Percentiles rank a stretch among this genome's conserved stretches.
phyloP scores from a whole-genome alignment of 352 stramenopile genomes.

The Pythium sukuiense region DNA sequence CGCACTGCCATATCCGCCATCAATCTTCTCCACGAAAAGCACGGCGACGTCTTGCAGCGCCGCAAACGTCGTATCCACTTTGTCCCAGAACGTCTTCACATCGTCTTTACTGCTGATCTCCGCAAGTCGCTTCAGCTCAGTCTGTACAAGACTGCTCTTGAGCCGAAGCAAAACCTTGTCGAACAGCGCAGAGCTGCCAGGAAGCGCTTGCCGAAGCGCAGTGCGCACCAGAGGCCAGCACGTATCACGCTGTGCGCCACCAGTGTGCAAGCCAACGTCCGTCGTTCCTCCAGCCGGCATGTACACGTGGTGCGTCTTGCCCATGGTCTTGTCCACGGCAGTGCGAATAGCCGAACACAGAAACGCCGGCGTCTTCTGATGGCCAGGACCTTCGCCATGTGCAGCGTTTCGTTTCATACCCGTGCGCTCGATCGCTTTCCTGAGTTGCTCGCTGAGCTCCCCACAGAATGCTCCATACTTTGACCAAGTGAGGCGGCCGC shows the following conservation, averaged over 20 bases:
- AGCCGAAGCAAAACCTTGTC: too few relatives aligned
- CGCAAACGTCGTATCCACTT: too few relatives aligned
- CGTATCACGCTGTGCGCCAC: slow-evolving; percentile 34
- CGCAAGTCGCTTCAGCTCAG: too few relatives aligned
- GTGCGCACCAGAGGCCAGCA: slow-evolving; percentile 49
- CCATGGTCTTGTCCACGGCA: slow-evolving; percentile 2
- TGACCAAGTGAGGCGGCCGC: too few relatives aligned
- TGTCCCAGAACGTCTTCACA: too few relatives aligned
- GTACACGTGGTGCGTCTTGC: too few relatives aligned
- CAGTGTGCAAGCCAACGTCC: slow-evolving; percentile 48
- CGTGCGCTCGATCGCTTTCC: slow-evolving; percentile 23
- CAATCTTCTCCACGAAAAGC: too few relatives aligned
- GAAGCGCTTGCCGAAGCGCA: slow-evolving; percentile 35
- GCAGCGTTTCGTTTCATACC: slow-evolving; percentile 32
- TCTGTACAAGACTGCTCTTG: too few relatives aligned
- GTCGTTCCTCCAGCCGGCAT: slow-evolving; percentile 35
- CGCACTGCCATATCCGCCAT: too few relatives aligned
- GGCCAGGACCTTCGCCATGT: slow-evolving; percentile 22
- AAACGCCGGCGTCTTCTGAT: slow-evolving; percentile 55
- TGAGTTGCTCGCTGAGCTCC: slow-evolving; percentile 4
- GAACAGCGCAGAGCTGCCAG: too few relatives aligned
- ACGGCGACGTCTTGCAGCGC: too few relatives aligned
- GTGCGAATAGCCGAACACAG: slow-evolving; percentile 32
- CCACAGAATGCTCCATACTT: slow-evolving; percentile 25
- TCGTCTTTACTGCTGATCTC: too few relatives aligned